Evolutionary conservation across 1,284 basidiomycete genomes (phyloP).

Genomic region (Marasmius fiardii): DNA sequence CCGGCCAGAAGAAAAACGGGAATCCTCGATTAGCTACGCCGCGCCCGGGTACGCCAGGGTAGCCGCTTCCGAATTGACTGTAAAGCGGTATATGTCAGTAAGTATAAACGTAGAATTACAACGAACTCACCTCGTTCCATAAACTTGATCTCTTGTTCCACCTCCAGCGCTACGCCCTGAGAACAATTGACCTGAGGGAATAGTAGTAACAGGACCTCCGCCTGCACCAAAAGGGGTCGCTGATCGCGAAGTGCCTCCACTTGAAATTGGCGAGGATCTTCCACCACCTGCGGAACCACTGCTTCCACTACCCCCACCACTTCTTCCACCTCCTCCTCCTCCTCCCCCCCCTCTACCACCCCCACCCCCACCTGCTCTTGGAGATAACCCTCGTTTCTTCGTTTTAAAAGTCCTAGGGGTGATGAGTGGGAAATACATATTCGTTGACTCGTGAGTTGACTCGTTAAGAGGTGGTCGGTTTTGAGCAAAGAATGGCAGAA

Average conservation of each 20-base stretch:
- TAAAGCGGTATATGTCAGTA: conserved; percentile 1
- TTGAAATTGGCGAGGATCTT: conserved; percentile 5
- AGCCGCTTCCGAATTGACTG: conserved; percentile 58
- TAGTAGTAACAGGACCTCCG: conserved; percentile 25
- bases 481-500: too few relatives aligned
- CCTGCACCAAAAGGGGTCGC: conserved; percentile 28
- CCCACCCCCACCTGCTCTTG: conserved; percentile 15
- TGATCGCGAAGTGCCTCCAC: conserved; percentile 20
- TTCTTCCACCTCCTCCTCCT: conserved; percentile 15
- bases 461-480: neutral
- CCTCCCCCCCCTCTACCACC: conserved; percentile 22
- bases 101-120: neutral
- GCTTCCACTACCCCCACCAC: conserved; percentile 14
- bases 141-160: conserved; percentile 33
- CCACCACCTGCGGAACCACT: conserved; percentile 3
- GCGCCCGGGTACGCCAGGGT: conserved; percentile 40
- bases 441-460: neutral
- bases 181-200: conserved; percentile 32
- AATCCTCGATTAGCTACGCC: conserved; percentile 46
- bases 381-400: conserved; percentile 24
- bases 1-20: conserved; percentile 59
- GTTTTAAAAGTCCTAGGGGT: conserved; percentile 17
- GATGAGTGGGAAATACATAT: conserved; percentile 35
- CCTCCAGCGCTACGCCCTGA: conserved; percentile 32
- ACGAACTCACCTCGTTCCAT: conserved; percentile 29